These are phyloP conservation scores for Colletotrichum sp. DNA, from an alignment of 2,329 filamentous ascomycete genomes.

Conservation along the genomic window DNA sequence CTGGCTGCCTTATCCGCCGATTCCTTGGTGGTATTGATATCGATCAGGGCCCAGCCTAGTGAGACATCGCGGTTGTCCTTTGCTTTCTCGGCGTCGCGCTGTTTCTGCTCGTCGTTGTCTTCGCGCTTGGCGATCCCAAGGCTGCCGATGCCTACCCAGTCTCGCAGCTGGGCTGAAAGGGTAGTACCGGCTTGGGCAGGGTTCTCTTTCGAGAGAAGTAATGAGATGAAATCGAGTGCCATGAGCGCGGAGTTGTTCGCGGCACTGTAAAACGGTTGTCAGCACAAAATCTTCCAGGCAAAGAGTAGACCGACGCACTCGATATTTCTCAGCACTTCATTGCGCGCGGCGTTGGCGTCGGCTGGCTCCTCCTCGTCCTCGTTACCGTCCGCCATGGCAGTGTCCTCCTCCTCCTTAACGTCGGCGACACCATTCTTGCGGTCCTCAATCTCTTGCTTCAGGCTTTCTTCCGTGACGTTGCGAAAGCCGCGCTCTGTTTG, in stretches of 20 bases:
- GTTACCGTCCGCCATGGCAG: slow-evolving; percentile 42
- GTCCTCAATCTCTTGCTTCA: slow-evolving; percentile 70
- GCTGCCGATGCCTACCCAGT: slow-evolving; percentile 75
- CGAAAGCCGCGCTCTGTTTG: slow-evolving; percentile 82
- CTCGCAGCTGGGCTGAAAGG: slow-evolving; percentile 73
- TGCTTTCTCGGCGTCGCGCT: slow-evolving; percentile 26
- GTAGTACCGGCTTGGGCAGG: slow-evolving; percentile 73
- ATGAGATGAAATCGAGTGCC: slow-evolving; percentile 81
- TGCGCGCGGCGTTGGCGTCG: slow-evolving; percentile 54
- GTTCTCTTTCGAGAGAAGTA: slow-evolving; percentile 82
- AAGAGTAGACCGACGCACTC: slow-evolving; percentile 47
- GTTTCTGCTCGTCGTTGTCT: slow-evolving; percentile 51
- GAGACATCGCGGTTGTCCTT: slow-evolving; percentile 63
- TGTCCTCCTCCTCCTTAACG: slow-evolving; percentile 48
- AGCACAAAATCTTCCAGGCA: background rate
- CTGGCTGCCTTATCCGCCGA: slow-evolving; percentile 74
- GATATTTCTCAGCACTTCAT: slow-evolving; percentile 63
- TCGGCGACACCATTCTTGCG: slow-evolving; percentile 53
- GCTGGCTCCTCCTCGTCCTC: slow-evolving; percentile 41
- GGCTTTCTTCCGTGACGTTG: slow-evolving; percentile 73
- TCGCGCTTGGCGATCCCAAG: slow-evolving; percentile 72
- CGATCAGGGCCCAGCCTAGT: slow-evolving; percentile 79
- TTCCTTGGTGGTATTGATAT: slow-evolving; percentile 76
- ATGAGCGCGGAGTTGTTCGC: slow-evolving; percentile 68
- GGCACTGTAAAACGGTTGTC: slow-evolving; percentile 36